A percentile compares a stretch with the other conserved stretches of the same genome.
Conservation (phyloP, 208 protist species). For the Naegleria lovaniensis region DNA sequence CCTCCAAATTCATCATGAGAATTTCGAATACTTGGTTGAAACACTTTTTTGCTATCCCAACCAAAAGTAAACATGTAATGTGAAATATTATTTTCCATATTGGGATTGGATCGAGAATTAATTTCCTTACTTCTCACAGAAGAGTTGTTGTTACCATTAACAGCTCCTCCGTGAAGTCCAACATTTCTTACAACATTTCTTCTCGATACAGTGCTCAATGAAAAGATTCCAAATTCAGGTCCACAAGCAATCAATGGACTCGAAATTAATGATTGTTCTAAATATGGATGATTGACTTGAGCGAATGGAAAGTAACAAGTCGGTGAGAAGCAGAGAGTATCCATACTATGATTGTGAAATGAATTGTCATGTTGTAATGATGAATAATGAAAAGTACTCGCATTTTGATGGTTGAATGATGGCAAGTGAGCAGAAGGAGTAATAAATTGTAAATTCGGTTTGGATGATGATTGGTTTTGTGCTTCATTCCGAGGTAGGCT, state of each 20-base stretch:
- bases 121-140: too few species aligned
- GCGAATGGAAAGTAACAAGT: too few species aligned
- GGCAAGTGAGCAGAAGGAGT: too few species aligned
- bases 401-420: too few species aligned
- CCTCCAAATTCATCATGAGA: not conserved
- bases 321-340: not conserved
- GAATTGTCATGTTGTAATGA: too few species aligned
- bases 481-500: not conserved
- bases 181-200: too few species aligned
- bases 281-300: too few species aligned
- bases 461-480: not conserved
- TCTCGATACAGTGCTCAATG: too few species aligned
- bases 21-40: not conserved
- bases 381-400: too few species aligned
- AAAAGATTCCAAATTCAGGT: not conserved
- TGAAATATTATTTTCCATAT: not conserved
- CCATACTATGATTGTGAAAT: not conserved
- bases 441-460: not conserved
- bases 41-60: not conserved
- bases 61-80: not conserved
- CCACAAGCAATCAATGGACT: not conserved
- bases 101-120: too few species aligned
- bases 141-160: too few species aligned
- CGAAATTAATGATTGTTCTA: not conserved
- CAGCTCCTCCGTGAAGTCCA: too few species aligned